Evolutionary conservation across 2,329 filamentous ascomycete species (phyloP), one percentile per base, ranked within the genome.

Genomic region (Colletotrichum acutatum): DNA sequence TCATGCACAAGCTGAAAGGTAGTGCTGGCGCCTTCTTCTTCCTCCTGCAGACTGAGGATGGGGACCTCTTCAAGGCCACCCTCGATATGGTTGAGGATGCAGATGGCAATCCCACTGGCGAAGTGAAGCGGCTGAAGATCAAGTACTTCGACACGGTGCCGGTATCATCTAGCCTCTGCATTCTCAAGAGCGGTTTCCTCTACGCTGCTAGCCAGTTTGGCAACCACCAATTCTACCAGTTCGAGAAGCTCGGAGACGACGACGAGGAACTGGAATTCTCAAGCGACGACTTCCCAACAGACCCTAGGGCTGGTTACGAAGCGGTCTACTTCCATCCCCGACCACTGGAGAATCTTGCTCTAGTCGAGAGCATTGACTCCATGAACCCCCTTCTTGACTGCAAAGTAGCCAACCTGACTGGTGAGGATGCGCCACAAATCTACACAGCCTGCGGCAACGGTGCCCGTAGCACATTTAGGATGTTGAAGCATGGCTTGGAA

Each of bases 111-210:
- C 87, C 92, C 0, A 96, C 94, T 0, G 93, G 93, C 34, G 94
- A 97, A 79, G 95, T 98, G 2, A 90, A 90, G 78, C 89, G 92
- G 71, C 86, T 99, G 71, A 97, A 95, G 82, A 94, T 99, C 83
- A 98, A 98, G 82, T 99, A 98, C 82, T 99, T 98, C 78, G 97
- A 99, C 78, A 99, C 97, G 0, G 93, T 98, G 4, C 96, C 97
- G 0, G 88, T 97, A 49, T 95, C 95, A 0, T 92, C 94, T 0
- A 97, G 90, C 79, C 89, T 99, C 57, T 95, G 95, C 81, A 98
- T 99, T 76, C 84, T 99, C 76, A 98, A 98, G 84, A 98, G 95
- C 76, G 97, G 97, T 32, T 99, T 98, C 80, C 88, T 99, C 12
- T 99, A 97, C 79, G 93, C 96, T 66, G 95, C 95, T 8, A 94